Base-by-base conservation (phyloP, 192 early-diverging fungal genomes). In the Chytriomyces sp. region DNA sequence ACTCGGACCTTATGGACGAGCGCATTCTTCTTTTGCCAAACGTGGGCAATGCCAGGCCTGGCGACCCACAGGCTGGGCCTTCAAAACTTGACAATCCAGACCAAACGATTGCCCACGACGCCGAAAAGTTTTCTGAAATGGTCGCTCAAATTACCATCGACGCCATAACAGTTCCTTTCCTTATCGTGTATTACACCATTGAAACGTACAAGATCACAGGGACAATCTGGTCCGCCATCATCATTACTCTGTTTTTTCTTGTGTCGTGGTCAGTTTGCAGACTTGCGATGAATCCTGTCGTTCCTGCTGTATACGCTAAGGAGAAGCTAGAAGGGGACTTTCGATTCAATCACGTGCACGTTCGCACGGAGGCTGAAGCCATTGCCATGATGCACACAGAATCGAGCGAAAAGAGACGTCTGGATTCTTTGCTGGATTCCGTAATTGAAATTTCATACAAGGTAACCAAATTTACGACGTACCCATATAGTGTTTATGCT, bases 81-180 rank as follows among this genome's bases (percentile, higher is more conserved):
- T 49, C 22, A 22, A n/a, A n/a, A 22, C 39, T 70, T 30, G 76
- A 78, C 40, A 74, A 78, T 75, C 71, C 73, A 5, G 95, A 98
- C 73, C 93, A 94, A 77, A 88, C 94, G 17, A 93, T 96, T 39
- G 85, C 94, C 19, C 93, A 95, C 77, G 95, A 98, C 75, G 86
- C 94, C 38, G 93, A 93, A 73, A 90, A 89, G 54, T 87, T 98
- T 37, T 49, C 91, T 19, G 88, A 89, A 19, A 78, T 57, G 64
- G 77, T 78, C 25, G 33, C 84, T 7, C 58, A 80, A 32, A 85
- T 92, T 37, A 52, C 85, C 25, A 78, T 85, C 26, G 83, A 91
- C 39, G 74, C 93, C 6, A 77, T 92, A 4, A 84, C 94, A 41
- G 81, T 87, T 14, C 95, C 95, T 6, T 41, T 90, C 19, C 82